Evolutionary conservation across 805 yeast genomes (phyloP).

Genomic region (Starmerella bacillaris): DNA sequence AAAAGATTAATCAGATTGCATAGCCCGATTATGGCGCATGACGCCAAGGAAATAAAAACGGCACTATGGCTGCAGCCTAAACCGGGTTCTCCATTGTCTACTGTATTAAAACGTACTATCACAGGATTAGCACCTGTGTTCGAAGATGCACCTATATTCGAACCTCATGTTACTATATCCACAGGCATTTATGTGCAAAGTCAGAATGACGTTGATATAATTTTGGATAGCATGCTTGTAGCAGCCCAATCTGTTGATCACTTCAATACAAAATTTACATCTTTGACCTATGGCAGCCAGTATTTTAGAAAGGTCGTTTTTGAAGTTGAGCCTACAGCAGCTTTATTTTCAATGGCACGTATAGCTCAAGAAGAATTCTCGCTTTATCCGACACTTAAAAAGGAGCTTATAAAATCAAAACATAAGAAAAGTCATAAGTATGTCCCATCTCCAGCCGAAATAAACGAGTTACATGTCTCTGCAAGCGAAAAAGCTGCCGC

Average conservation of each 20-base stretch:
- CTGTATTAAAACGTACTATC: conserved; percentile 40
- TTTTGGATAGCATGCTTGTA: conserved; percentile 39
- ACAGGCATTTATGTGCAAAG: conserved; percentile 36
- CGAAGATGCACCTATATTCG: conserved; percentile 49
- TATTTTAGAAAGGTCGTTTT: conserved; percentile 39
- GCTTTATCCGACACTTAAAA: conserved; percentile 14
- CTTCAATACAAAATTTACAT: conserved; percentile 27
- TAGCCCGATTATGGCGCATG: background rate
- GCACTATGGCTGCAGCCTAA: conserved; percentile 65
- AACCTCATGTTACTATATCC: conserved; percentile 63
- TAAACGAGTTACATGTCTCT: background rate
- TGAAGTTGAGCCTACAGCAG: conserved; percentile 30
- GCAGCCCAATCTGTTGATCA: conserved; percentile 32
- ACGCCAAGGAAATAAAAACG: conserved; percentile 2
- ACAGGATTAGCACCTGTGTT: conserved; percentile 53
- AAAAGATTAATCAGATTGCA: too few relatives aligned
- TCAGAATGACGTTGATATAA: conserved; percentile 39
- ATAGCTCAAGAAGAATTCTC: conserved; percentile 25
- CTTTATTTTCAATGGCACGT: conserved; percentile 33
- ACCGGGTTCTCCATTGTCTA: conserved; percentile 34
- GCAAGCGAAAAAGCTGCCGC: background rate
- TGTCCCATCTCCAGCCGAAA: conserved; percentile 1
- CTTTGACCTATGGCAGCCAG: conserved; percentile 31
- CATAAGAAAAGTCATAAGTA: conserved; percentile 1
- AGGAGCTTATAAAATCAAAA: conserved; percentile 1